Evolutionary conservation across 2,329 filamentous ascomycete genomes (phyloP).

Genomic region (Diaporthe ampelina): DNA sequence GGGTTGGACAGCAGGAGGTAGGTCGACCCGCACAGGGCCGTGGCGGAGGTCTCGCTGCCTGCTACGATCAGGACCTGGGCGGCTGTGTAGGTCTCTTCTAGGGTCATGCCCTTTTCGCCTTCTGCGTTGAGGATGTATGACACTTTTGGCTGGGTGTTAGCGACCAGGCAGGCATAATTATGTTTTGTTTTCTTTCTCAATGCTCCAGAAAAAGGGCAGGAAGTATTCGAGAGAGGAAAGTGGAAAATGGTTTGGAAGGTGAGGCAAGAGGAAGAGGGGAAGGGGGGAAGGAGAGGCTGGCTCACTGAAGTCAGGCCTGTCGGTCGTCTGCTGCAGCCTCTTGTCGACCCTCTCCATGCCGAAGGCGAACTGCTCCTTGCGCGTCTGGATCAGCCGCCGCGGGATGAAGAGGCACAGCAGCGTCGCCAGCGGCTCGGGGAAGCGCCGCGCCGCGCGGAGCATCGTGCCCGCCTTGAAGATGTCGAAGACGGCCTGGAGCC

Average conservation of each 20-base stretch:
- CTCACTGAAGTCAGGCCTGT: constrained; percentile 35
- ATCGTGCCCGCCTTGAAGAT: constrained; percentile 36
- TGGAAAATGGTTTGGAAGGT: not conserved
- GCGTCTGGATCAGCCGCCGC: constrained; percentile 25
- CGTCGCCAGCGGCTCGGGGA: constrained; percentile 13
- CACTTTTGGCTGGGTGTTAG: constrained; percentile 3
- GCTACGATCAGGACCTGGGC: constrained; percentile 36
- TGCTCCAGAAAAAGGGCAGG: too few relatives aligned
- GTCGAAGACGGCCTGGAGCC: constrained; percentile 43
- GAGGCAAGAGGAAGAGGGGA: too few relatives aligned
- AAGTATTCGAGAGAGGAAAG: too few relatives aligned
- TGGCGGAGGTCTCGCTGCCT: constrained; percentile 41
- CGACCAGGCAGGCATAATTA: too few relatives aligned
- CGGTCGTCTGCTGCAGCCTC: constrained; percentile 30
- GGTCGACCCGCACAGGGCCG: constrained; percentile 36
- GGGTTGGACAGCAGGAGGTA: constrained; percentile 45
- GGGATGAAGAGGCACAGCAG: constrained; percentile 35
- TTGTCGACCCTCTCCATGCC: constrained; percentile 31
- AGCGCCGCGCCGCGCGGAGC: constrained; percentile 30
- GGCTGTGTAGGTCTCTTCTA: constrained; percentile 42
- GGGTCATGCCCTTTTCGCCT: constrained; percentile 38
- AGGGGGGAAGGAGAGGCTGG: not conserved
- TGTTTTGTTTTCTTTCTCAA: too few relatives aligned
- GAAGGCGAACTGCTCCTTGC: constrained; percentile 33
- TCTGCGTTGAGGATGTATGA: constrained; percentile 35